phyloP scores from a whole-genome alignment of 1,284 basidiomycete species.

The Macrocystidia cucumis region DNA sequence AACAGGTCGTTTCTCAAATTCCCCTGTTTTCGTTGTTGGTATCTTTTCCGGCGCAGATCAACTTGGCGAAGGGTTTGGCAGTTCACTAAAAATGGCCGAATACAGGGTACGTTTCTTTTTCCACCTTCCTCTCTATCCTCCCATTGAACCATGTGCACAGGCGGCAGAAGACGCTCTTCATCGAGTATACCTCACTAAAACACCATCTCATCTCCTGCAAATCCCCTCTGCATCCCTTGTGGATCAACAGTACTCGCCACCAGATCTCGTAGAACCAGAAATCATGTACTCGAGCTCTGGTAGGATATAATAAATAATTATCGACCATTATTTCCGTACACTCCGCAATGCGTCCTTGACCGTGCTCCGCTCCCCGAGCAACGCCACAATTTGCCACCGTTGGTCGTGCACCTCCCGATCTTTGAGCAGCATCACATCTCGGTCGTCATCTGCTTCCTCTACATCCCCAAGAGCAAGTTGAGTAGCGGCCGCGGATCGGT shows the following conservation, averaged over 20 bases:
- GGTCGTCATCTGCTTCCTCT: conserved; percentile 43
- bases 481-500: conserved; percentile 67
- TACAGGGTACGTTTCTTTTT: conserved; percentile 58
- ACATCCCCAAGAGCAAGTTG: conserved; percentile 44
- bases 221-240: conserved; percentile 66
- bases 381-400: conserved; percentile 66
- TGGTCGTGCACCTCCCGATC: conserved; percentile 61
- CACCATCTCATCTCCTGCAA: conserved; percentile 56
- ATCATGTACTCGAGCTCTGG: conserved; percentile 62
- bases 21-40: conserved; percentile 90
- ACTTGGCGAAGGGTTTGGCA: conserved; percentile 94
- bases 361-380: conserved; percentile 66
- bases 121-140: conserved; percentile 1
- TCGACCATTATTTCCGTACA: background rate
- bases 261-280: conserved; percentile 52
- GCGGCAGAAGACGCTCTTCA: conserved; percentile 83
- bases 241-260: conserved; percentile 41
- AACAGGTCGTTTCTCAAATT: conserved; percentile 83
- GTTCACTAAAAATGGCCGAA: conserved; percentile 92
- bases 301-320: too few species aligned
- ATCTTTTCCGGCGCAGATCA: conserved; percentile 86
- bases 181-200: conserved; percentile 72
- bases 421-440: conserved; percentile 46
- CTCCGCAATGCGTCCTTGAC: conserved; percentile 53
- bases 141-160: conserved; percentile 24